phyloP scores from a whole-genome alignment of 768 basidiomycete species.

The Psilocybe subaeruginosa region DNA sequence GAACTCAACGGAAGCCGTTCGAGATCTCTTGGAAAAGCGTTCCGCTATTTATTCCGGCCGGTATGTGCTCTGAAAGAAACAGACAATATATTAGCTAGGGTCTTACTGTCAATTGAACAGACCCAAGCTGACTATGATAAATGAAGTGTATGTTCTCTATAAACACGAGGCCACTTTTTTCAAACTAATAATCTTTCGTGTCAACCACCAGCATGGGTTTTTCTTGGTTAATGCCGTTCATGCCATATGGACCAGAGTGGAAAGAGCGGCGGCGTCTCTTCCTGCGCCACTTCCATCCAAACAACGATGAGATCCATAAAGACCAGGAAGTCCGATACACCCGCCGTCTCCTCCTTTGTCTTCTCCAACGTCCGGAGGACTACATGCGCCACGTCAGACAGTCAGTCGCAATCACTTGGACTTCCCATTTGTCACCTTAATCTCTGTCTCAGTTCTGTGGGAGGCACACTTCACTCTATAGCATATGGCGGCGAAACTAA shows the following conservation, averaged over 20 bases:
- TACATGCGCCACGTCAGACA: conserved; percentile 35
- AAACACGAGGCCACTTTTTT: no score
- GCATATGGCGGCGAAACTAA: conserved; percentile 46
- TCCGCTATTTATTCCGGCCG: conserved; percentile 24
- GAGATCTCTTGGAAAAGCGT: conserved; percentile 25
- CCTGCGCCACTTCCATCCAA: conserved; percentile 39
- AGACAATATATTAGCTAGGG: no score
- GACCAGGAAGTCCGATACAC: conserved; percentile 27
- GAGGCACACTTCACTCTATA: conserved; percentile 37
- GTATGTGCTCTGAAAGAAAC: neutral
- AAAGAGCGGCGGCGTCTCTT: conserved; percentile 40
- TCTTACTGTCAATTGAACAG: conserved; percentile 1
- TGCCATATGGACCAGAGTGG: conserved; percentile 42
- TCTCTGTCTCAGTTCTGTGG: conserved; percentile 34
- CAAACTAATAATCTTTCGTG: neutral
- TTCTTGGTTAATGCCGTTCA: conserved; percentile 37
- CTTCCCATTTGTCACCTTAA: neutral
- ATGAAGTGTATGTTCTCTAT: conserved; percentile 17
- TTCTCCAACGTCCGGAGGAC: conserved; percentile 36
- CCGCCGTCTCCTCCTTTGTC: conserved; percentile 30
- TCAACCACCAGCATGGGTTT: conserved; percentile 36
- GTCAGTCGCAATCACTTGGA: conserved; percentile 27
- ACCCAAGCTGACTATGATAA: conserved; percentile 19
- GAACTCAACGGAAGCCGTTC: conserved; percentile 21
- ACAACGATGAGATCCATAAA: conserved; percentile 24